Evolutionary conservation across 768 basidiomycete species (phyloP).

Genomic region (Boletus sp.): DNA sequence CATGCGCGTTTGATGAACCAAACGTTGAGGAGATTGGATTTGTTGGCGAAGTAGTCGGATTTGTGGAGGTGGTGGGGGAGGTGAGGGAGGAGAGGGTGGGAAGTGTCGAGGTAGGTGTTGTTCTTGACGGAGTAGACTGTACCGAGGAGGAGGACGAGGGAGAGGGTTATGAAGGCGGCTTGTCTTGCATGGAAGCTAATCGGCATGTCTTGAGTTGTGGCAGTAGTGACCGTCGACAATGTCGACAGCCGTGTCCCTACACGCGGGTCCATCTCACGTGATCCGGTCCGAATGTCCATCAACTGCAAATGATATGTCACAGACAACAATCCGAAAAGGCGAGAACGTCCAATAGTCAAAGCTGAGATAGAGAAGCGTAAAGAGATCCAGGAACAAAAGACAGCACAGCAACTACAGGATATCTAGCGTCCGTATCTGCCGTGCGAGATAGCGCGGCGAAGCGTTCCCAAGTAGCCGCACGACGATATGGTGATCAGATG

Average conservation of each 20-base stretch:
- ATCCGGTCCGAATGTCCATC: neutral
- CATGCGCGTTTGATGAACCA: conserved; percentile 88
- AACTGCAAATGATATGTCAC: too few relatives aligned
- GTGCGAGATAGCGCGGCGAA: too few relatives aligned
- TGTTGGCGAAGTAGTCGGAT: conserved; percentile 74
- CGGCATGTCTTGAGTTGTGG: conserved; percentile 12
- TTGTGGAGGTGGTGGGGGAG: conserved; percentile 64
- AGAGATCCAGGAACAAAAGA: too few relatives aligned
- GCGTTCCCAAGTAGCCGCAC: too few relatives aligned
- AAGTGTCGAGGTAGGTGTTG: conserved; percentile 80
- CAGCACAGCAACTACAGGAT: too few relatives aligned
- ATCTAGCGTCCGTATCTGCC: too few relatives aligned
- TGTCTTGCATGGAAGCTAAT: conserved; percentile 22
- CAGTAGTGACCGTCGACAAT: too few relatives aligned
- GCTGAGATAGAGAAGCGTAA: too few relatives aligned
- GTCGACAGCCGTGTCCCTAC: neutral
- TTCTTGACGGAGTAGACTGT: conserved; percentile 63
- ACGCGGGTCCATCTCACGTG: neutral
- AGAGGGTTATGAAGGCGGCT: conserved; percentile 39
- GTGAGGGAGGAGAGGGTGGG: conserved; percentile 65
- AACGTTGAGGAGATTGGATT: conserved; percentile 77
- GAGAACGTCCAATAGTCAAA: too few relatives aligned
- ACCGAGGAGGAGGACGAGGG: conserved; percentile 51
- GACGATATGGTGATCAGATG: too few relatives aligned
- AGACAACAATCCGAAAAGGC: too few relatives aligned